Percentiles rank a stretch among this genome's conserved stretches.
These are phyloP conservation scores for Pleurotus giganteus DNA, from an alignment of 768 basidiomycete species.

Conservation along the genomic window DNA sequence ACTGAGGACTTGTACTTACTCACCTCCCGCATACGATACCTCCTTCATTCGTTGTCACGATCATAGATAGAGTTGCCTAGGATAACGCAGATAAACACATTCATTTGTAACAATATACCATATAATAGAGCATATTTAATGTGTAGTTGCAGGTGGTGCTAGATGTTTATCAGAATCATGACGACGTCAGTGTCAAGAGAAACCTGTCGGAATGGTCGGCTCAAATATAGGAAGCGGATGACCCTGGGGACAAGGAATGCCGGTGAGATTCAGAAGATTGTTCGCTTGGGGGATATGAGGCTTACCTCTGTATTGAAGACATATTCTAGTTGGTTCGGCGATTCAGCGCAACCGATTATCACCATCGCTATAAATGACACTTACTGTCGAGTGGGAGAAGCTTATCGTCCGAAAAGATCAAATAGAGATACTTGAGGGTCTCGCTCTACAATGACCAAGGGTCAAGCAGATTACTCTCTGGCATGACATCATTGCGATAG, in stretches of 20 bases:
- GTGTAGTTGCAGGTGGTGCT: slow-evolving; percentile 1
- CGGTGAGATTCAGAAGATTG: slow-evolving; percentile 16
- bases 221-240: slow-evolving; percentile 72
- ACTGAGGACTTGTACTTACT: neutral
- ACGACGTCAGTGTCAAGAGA: slow-evolving; percentile 24
- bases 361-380: slow-evolving; percentile 28
- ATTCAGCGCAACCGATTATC: neutral
- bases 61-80: slow-evolving; percentile 1
- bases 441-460: slow-evolving; percentile 56
- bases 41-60: neutral
- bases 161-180: neutral
- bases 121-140: slow-evolving; percentile 9
- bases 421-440: slow-evolving; percentile 87
- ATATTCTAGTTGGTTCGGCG: neutral
- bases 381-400: slow-evolving; percentile 74
- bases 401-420: slow-evolving; percentile 75
- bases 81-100: neutral
- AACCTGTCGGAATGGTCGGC: slow-evolving; percentile 49
- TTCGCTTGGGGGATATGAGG: slow-evolving; percentile 16
- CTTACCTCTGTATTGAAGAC: slow-evolving; percentile 4
- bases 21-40: no score
- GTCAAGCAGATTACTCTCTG: neutral
- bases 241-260: slow-evolving; percentile 34
- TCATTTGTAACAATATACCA: neutral
- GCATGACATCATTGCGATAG: slow-evolving; percentile 3